Evolutionary conservation across 202 grass and related monocot species (phyloP), one percentile per base, ranked within the genome.

Genomic region (Panicum hallii): DNA sequence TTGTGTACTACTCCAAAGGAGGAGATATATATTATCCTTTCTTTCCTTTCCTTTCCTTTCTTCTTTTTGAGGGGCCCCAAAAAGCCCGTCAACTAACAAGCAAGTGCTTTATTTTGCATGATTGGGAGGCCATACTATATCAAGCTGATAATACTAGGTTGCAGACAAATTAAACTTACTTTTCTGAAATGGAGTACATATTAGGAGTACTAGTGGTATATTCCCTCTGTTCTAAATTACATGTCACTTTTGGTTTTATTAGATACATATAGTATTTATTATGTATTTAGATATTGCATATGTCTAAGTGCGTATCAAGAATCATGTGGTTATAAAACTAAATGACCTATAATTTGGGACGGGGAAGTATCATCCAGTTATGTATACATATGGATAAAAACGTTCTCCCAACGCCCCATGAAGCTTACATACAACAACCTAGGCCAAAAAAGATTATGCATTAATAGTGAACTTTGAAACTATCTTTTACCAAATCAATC

Each of bases 71-170:
- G 34, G 48, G 70, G 28, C 48, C 48, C 13, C 30, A 11, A 46
- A 82, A 72, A 23, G 26, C 6, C 45, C 8, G 3, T 11, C 53
- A 72, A 9, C 40, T 6, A 48, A 47, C 43, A 38, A 1, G 22
- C 41, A 58, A 5, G 26, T 23, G 11, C 55, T 67, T 79, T 73
- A 52, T 62, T 48, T 63, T 63, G 54, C 68, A 72, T 72, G 46
- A 80, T 53, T 53, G 40, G 65, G 66, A 71, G 36, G n/a, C 54
- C 71, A 9, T 70, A 61, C 40, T 48, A 48, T 13, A 62, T 63
- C 26, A 32, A 63, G 26, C 26, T 32, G 26, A 63, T 63, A 63
- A 15, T 63, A 63, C 60, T 63, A 62, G 10, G 58, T 62, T 62
- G 58, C 23, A 14, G 13, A 30, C 58, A 62, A 28, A 53, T 53